Evolutionary conservation across 208 protist genomes (phyloP).

Genomic region (Borovskyia barvae): DNA sequence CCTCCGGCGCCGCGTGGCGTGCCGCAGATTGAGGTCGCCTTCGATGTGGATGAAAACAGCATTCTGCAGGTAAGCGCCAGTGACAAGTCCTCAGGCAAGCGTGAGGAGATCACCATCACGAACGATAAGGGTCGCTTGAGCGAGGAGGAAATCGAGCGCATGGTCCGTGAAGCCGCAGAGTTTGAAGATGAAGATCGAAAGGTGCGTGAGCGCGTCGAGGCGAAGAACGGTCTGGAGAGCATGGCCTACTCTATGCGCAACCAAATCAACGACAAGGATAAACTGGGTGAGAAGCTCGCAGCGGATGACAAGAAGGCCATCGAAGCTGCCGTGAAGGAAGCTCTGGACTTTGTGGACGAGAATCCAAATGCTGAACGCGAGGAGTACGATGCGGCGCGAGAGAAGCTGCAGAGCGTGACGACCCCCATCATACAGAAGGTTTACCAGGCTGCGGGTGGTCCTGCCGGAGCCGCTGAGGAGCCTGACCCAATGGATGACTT

Average conservation of each 20-base stretch:
- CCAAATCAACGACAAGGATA: conserved; percentile 93
- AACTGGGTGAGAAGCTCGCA: conserved; percentile 87
- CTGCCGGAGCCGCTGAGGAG: conserved; percentile 23
- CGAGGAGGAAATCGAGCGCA: conserved; percentile 94
- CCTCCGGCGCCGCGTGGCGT: conserved; percentile 94
- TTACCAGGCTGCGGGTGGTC: conserved; percentile 54
- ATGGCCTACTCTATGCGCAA: conserved; percentile 96
- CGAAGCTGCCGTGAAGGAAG: conserved; percentile 84
- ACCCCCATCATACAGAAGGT: conserved; percentile 96
- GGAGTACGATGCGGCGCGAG: conserved; percentile 90
- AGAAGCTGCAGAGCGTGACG: conserved; percentile 92
- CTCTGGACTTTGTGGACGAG: conserved; percentile 94
- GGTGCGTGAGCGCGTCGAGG: conserved; percentile 84
- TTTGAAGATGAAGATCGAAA: conserved; percentile 92
- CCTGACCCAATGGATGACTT: conserved; percentile 76
- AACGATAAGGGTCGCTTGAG: conserved; percentile 96
- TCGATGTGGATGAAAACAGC: conserved; percentile 98
- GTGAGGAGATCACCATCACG: conserved; percentile 97
- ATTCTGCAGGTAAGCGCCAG: conserved; percentile 96
- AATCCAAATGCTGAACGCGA: conserved; percentile 94
- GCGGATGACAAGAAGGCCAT: conserved; percentile 90
- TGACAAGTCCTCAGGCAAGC: conserved; percentile 96
- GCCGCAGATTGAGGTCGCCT: conserved; percentile 97
- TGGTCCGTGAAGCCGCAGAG: conserved; percentile 92
- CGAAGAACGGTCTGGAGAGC: conserved; percentile 92